These are phyloP conservation scores for Gnomoniopsis sp. DNA, from an alignment of 2,329 filamentous ascomycete species.

Conservation along the genomic window DNA sequence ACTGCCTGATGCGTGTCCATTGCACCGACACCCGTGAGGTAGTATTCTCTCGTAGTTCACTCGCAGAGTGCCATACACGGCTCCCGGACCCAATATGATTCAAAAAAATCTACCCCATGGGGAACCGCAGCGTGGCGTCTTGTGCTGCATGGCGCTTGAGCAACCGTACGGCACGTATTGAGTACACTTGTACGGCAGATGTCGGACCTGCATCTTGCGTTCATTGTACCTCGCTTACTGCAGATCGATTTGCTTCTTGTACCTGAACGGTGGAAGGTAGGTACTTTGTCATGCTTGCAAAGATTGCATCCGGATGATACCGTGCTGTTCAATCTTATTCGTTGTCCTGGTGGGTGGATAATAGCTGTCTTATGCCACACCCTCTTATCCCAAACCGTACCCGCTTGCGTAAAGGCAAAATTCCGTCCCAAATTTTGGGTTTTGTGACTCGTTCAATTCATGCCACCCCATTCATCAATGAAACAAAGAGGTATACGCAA, in stretches of 20 bases:
- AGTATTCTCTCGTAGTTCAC: not conserved
- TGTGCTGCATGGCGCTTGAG: not conserved
- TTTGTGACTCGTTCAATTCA: conserved; percentile 11
- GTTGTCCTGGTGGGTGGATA: not conserved
- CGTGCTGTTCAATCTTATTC: not conserved
- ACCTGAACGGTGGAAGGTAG: not conserved
- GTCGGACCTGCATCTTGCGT: conserved; percentile 17
- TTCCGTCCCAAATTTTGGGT: conserved; percentile 1
- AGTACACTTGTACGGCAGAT: conserved; percentile 10
- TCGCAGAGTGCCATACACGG: not conserved
- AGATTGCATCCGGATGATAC: not conserved
- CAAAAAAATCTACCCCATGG: conserved; percentile 5
- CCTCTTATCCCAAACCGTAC: conserved; percentile 13
- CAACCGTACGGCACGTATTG: not conserved
- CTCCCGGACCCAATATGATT: conserved; percentile 5
- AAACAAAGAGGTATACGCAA: conserved; percentile 3
- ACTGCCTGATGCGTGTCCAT: no score
- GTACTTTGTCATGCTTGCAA: not conserved
- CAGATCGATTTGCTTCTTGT: not conserved
- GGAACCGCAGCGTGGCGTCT: conserved; percentile 1
- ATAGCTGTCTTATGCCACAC: not conserved
- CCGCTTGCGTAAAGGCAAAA: conserved; percentile 9
- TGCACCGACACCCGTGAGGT: no score
- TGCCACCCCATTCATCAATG: not conserved
- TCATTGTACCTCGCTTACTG: not conserved